Evolutionary conservation across 768 basidiomycete species (phyloP), one percentile per base, ranked within the genome.

Genomic region (Harrya chromipes): DNA sequence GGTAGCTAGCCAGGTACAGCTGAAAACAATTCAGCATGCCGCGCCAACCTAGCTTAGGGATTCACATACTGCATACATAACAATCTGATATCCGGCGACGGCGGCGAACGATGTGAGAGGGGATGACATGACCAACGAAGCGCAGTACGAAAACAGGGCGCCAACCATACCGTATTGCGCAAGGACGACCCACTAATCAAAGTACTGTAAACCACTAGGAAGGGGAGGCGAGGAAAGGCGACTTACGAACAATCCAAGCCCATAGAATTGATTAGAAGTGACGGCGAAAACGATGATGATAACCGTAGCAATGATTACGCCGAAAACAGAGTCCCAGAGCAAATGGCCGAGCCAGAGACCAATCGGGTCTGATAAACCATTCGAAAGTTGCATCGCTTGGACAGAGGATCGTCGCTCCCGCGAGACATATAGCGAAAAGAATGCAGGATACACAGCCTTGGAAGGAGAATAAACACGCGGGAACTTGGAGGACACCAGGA

Each of bases 271-370:
- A 48, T 79, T 70, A 0, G 82, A 74, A 4, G 64, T 75, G 14
- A 70, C 60, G 10, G 80, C 79, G 55, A 84, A 87, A 7, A 89
- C 58, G 37, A 87, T 77, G 16, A 77, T 72, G 39, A 88, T 79
- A 43, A 87, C 68, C 2, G 84, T 84, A 1, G 87, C 75, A 19
- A 80, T 62, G n/a, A 84, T 65, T 14, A 84, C 55, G 4, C 79
- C 75, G 50, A 79, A 76, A 10, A 85, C 74, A 8, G 79, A 74
- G 58, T 91, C 89, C 65, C 86, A 88, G 60, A 85, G 69, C 14
- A 90, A 73, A 66, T 91, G 89, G 3, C 89, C 89, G 4, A 91
- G 70, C 86, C 87, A 89, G 38, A 90, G 70, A 3, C 84, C 86
- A 41, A 81, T 64, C 17, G 85, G 82, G 57, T 88, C 74, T 1